Percentiles rank a stretch among this genome's conserved stretches.
Conservation (phyloP, 306 rosid species). For the Cicer judaicum region DNA sequence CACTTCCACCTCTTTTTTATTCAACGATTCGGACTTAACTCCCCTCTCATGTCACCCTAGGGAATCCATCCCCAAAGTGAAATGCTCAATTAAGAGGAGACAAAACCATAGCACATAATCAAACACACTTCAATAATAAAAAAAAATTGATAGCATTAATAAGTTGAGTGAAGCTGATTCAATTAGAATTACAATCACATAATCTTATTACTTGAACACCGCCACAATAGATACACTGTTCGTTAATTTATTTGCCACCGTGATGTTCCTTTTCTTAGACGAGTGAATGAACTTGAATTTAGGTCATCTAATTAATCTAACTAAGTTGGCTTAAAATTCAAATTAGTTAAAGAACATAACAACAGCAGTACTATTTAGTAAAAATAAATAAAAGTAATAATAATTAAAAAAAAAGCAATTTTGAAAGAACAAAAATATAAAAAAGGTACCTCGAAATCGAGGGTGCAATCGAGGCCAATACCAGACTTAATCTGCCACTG, state of each 20-base stretch:
- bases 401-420: background rate
- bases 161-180: background rate
- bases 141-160: background rate
- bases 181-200: background rate
- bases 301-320: background rate
- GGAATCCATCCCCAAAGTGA: background rate
- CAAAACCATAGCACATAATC: background rate
- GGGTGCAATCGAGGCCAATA: conserved; percentile 84
- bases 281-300: background rate
- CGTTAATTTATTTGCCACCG: background rate
- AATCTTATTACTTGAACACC: background rate
- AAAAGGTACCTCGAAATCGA: conserved; percentile 79
- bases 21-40: no score
- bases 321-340: background rate
- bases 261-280: background rate
- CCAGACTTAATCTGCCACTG: conserved; percentile 78
- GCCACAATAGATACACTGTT: background rate
- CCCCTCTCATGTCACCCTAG: no score
- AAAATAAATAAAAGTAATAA: background rate
- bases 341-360: background rate
- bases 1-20: no score
- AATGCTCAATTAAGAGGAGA: background rate
- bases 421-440: background rate
- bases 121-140: background rate
- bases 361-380: background rate